phyloP scores from a whole-genome alignment of 371 early-diverging fungal genomes.

The Fennellomyces sp. region DNA sequence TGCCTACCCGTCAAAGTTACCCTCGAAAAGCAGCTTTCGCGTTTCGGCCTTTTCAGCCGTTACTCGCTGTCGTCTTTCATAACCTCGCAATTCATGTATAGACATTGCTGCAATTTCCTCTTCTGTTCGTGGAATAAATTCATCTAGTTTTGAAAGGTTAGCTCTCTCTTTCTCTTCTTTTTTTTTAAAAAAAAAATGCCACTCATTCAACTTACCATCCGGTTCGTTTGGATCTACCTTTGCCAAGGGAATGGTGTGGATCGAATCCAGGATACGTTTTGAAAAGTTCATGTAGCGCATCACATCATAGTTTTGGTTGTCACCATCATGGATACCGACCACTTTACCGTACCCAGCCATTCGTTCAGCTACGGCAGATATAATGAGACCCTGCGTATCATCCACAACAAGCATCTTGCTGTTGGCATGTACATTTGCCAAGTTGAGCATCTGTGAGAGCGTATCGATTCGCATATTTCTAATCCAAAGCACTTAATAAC shows the following conservation, averaged over 20 bases:
- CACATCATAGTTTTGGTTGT: constrained; percentile 76
- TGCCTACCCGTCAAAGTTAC: constrained; percentile 67
- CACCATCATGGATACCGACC: constrained; percentile 78
- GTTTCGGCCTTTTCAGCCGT: constrained; percentile 26
- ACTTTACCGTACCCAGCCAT: constrained; percentile 73
- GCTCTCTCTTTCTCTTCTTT: neutral
- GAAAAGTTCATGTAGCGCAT: constrained; percentile 82
- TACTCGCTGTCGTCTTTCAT: constrained; percentile 37
- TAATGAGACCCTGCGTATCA: constrained; percentile 86
- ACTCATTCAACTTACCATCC: constrained; percentile 46
- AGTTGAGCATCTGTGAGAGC: constrained; percentile 84
- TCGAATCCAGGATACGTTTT: constrained; percentile 44
- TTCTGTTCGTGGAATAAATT: constrained; percentile 33
- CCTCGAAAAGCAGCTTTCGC: constrained; percentile 44
- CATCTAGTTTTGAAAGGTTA: constrained; percentile 20
- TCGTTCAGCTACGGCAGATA: constrained; percentile 84
- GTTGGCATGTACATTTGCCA: constrained; percentile 81
- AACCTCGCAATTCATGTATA: constrained; percentile 29
- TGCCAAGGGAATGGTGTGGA: constrained; percentile 75
- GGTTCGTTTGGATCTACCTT: constrained; percentile 51
- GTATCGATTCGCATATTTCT: constrained; percentile 90
- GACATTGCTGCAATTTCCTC: constrained; percentile 33
- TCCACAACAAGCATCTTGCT: constrained; percentile 77
- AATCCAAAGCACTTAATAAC: neutral
- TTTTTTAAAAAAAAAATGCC: neutral